Evolutionary conservation across 176 grass and related monocot genomes (phyloP).

Genomic region (Elaeis guineensis): DNA sequence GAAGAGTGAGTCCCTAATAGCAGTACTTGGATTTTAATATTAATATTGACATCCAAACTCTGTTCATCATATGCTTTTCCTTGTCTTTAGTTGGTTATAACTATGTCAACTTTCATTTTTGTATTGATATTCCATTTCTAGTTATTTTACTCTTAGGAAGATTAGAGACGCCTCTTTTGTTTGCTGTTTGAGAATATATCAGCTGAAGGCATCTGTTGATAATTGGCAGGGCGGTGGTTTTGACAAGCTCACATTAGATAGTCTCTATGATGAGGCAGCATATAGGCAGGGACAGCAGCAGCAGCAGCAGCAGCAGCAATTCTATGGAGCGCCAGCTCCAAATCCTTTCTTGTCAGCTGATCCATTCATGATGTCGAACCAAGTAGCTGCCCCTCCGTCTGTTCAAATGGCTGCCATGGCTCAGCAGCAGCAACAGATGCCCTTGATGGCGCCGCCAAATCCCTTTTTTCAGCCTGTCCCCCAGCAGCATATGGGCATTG

Average conservation of each 20-base stretch:
- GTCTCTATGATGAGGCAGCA: slow-evolving; percentile 63
- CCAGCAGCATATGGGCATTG: neutral
- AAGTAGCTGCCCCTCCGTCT: slow-evolving; percentile 53
- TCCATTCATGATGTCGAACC: slow-evolving; percentile 64
- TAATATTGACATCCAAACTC: no score
- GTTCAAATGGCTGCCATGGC: slow-evolving; percentile 91
- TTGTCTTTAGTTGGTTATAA: no score
- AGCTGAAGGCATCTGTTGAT: no score
- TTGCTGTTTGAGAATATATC: neutral
- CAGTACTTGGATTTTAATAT: no score
- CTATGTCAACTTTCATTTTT: no score
- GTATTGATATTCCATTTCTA: no score
- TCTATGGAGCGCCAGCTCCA: slow-evolving; percentile 48
- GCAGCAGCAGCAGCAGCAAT: slow-evolving; percentile 35
- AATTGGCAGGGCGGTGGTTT: slow-evolving; percentile 54
- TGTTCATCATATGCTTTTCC: no score
- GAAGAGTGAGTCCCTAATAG: no score
- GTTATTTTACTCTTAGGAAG: no score
- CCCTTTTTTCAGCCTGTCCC: neutral
- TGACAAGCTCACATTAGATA: slow-evolving; percentile 68
- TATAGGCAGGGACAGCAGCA: slow-evolving; percentile 73
- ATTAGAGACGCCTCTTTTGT: neutral
- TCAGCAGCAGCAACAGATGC: slow-evolving; percentile 64
- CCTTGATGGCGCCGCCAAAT: slow-evolving; percentile 27
- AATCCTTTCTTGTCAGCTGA: slow-evolving; percentile 81